Base-by-base conservation (phyloP, 1,139 yeast genomes). In the Torulaspora globosa region DNA sequence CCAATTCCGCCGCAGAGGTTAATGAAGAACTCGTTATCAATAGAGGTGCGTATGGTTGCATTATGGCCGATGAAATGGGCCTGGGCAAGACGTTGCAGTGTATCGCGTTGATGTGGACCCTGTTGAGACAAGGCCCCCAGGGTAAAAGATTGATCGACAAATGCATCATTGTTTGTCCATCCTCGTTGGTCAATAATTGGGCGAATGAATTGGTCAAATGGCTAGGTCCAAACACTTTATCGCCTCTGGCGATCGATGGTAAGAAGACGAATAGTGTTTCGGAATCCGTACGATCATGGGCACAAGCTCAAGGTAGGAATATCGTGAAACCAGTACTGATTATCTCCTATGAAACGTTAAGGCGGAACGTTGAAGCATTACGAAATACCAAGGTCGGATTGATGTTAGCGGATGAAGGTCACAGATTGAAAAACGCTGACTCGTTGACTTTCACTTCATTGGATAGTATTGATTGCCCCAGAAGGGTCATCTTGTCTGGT, bases 61-160 rank as follows among this genome's bases (percentile, higher is more conserved):
- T 92, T 45, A 92, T 92, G 98, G 99, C 99, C 0, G 99, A 92
- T 70, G 99, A 89, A 69, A 92, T 92, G 98, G 98, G 98, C 2
- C 73, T 92, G 37, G 98, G 98, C 21, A 92, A 92, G 63, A 92
- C 99, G 0, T 72, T 92, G 36, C 99, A 92, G 66, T 94, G 98
- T 65, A 76, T 92, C 38, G 76, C 97, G 0, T 72, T 92, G 36
- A 77, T 92, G 87, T 92, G 98, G 98, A 92, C 98, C 0, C 67
- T 92, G 44, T 72, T 92, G 38, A 80, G 78, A 53, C 99, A 92
- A 64, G 84, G 96, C 14, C 97, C 98, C 0, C 78, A 92, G 46
- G 97, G 97, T 1, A 79, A 74, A 51, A 79, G 82, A 41, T 82
- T 95, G 1, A 92, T 94, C 30, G 87, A 84, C 47, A 92, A 92